Evolutionary conservation across 164 flowering plant genomes (phyloP).

Genomic region (Aristolochia contorta): DNA sequence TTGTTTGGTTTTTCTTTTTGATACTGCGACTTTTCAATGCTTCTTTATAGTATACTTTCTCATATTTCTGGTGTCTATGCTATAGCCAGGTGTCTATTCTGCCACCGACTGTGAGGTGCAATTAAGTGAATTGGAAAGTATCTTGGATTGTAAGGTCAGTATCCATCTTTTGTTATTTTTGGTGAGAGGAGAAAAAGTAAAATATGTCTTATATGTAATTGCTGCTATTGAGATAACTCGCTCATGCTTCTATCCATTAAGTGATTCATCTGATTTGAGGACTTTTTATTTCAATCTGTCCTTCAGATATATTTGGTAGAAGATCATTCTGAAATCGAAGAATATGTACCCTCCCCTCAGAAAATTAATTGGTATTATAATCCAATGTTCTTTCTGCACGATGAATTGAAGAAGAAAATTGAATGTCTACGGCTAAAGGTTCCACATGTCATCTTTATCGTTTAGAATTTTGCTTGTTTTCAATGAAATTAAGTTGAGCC

Average conservation of each 20-base stretch:
- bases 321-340: conserved; percentile 46
- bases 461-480: background rate
- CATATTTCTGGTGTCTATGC: background rate
- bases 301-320: conserved; percentile 18
- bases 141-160: conserved; percentile 67
- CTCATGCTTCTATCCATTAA: no score
- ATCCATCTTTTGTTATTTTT: background rate
- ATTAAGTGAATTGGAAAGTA: conserved; percentile 63
- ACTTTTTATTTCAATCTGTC: background rate
- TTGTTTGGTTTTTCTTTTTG: no score
- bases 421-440: conserved; percentile 59
- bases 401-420: conserved; percentile 39
- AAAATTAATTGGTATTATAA: conserved; percentile 45
- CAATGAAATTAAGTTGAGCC: background rate
- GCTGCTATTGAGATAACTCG: no score
- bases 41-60: background rate
- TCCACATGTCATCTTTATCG: background rate
- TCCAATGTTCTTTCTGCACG: conserved; percentile 13
- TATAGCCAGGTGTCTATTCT: conserved; percentile 46
- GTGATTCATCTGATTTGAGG: no score
- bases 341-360: conserved; percentile 43
- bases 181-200: background rate
- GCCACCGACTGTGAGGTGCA: conserved; percentile 51
- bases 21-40: no score
- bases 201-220: no score